phyloP scores from a whole-genome alignment of 2,329 filamentous ascomycete genomes.

The Stagonosporopsis rhizophila region DNA sequence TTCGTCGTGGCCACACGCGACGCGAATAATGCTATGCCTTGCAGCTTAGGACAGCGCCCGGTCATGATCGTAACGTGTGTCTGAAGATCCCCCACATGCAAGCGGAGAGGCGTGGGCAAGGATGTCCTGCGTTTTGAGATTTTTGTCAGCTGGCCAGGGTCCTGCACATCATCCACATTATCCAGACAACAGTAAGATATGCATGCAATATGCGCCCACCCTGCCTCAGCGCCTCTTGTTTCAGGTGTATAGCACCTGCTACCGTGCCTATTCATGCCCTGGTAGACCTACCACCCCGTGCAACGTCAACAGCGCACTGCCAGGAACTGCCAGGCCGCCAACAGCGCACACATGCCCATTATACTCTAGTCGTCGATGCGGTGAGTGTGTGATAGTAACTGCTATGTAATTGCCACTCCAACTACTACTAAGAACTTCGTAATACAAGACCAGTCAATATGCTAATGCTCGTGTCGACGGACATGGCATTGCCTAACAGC shows the following conservation, averaged over 20 bases:
- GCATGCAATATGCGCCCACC: conserved; percentile 4
- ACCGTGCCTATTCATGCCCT: conserved; percentile 5
- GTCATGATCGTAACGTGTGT: neutral
- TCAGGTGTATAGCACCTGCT: conserved; percentile 14
- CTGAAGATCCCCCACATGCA: conserved; percentile 14
- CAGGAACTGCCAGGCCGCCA: conserved; percentile 11
- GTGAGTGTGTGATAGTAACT: neutral
- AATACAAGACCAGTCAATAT: neutral
- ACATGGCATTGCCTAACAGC: neutral
- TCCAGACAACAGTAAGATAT: conserved; percentile 10
- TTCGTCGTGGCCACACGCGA: neutral
- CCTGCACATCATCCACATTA: conserved; percentile 11
- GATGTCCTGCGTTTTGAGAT: conserved; percentile 4
- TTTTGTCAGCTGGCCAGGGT: conserved; percentile 7
- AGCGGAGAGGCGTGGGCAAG: conserved; percentile 3
- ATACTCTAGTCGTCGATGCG: neutral
- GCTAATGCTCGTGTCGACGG: conserved; percentile 2
- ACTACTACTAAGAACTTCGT: neutral
- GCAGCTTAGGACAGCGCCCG: conserved; percentile 3
- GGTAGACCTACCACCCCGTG: conserved; percentile 3
- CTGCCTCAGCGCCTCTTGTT: conserved; percentile 19
- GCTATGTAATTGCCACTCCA: neutral
- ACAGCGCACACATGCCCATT: conserved; percentile 5
- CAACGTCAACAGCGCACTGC: conserved; percentile 15
- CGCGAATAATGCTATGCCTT: neutral